phyloP scores from a whole-genome alignment of 2,329 filamentous ascomycete genomes.

The Verruconis gallopava region DNA sequence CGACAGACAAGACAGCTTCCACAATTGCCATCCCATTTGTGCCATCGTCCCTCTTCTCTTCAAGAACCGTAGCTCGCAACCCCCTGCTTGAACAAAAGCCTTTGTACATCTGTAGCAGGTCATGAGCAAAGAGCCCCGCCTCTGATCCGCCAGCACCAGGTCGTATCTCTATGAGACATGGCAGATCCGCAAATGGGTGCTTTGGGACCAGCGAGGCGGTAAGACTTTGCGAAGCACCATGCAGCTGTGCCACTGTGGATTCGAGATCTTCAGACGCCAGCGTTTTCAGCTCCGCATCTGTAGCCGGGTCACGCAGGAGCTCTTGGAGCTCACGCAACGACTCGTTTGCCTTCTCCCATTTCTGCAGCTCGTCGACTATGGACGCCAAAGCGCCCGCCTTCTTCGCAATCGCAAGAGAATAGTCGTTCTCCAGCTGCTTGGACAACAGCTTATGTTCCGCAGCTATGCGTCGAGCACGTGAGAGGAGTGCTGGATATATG shows the following conservation, averaged over 20 bases:
- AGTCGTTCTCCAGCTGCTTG: slow-evolving; percentile 38
- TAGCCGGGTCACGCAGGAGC: slow-evolving; percentile 55
- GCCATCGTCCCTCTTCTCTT: slow-evolving; percentile 64
- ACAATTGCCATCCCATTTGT: slow-evolving; percentile 45
- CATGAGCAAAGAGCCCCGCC: slow-evolving; percentile 77
- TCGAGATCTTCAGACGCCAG: slow-evolving; percentile 57
- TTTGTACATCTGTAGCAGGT: slow-evolving; percentile 83
- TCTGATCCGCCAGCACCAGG: slow-evolving; percentile 88
- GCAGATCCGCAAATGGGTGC: slow-evolving; percentile 80
- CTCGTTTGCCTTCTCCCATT: slow-evolving; percentile 47
- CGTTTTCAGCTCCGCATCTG: slow-evolving; percentile 45
- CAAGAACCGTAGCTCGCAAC: slow-evolving; percentile 55
- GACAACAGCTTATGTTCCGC: slow-evolving; percentile 42
- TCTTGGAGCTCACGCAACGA: slow-evolving; percentile 56
- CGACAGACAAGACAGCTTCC: slow-evolving; percentile 79
- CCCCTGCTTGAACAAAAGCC: slow-evolving; percentile 59
- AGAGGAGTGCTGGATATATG: slow-evolving; percentile 42
- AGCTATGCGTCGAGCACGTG: slow-evolving; percentile 41
- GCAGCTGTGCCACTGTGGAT: slow-evolving; percentile 49
- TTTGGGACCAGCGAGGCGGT: slow-evolving; percentile 69
- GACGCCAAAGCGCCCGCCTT: slow-evolving; percentile 42
- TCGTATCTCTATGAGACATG: slow-evolving; percentile 82
- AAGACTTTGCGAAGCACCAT: slow-evolving; percentile 51
- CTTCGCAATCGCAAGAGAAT: slow-evolving; percentile 44
- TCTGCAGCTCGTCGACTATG: slow-evolving; percentile 38